Percentiles rank a stretch among this genome's conserved stretches.
Conservation (phyloP, 179 eudicot species). For the Beta corolliflora region DNA sequence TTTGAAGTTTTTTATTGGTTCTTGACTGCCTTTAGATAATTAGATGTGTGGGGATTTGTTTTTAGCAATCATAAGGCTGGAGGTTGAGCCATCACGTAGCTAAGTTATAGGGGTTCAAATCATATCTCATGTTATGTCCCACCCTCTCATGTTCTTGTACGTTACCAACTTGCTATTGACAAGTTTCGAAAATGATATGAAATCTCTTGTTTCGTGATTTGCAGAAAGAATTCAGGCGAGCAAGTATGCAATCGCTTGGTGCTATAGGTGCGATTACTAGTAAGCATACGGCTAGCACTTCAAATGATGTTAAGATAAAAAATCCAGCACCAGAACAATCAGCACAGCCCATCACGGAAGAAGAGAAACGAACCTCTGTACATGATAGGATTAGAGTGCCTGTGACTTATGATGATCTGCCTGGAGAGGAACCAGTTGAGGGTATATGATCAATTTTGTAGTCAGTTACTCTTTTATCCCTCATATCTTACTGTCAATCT, state of each 20-base stretch:
- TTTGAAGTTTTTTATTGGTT: neutral
- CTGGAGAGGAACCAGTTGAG: neutral
- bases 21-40: neutral
- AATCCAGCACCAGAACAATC: neutral
- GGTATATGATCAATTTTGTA: neutral
- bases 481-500: no score
- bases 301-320: neutral
- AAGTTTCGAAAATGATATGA: neutral
- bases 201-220: slow-evolving; percentile 2
- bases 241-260: slow-evolving; percentile 11
- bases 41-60: no score
- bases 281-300: neutral
- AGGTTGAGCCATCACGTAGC: no score
- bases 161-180: neutral
- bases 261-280: slow-evolving; percentile 16
- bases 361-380: neutral
- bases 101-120: no score
- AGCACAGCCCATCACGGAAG: neutral
- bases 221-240: slow-evolving; percentile 71
- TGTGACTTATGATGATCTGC: slow-evolving; percentile 13
- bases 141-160: neutral
- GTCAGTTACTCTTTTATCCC: no score
- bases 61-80: no score
- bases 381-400: slow-evolving; percentile 19
- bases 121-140: no score